Evolutionary conservation across 2,329 filamentous ascomycete species (phyloP).

Genomic region (Calonectria leucothoes): DNA sequence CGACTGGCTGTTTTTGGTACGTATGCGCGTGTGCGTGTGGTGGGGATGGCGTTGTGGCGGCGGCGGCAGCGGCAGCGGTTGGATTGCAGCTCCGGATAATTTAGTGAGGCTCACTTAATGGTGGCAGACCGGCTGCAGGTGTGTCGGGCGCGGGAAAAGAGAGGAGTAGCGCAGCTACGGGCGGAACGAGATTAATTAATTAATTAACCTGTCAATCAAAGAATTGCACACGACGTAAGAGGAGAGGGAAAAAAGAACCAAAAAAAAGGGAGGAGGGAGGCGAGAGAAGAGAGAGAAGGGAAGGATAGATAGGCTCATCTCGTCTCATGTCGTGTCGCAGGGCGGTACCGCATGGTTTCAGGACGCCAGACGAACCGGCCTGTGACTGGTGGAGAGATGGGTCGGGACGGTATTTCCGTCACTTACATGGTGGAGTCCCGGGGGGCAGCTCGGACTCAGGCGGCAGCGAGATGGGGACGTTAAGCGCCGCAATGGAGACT

Average conservation of each 20-base stretch:
- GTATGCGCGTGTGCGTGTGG: neutral
- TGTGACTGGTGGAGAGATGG: constrained; percentile 31
- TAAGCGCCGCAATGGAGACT: constrained; percentile 8
- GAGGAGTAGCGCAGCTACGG: constrained; percentile 6
- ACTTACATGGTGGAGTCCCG: neutral
- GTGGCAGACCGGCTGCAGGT: constrained; percentile 21
- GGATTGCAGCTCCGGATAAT: neutral
- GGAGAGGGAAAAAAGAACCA: neutral
- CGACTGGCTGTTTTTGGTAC: neutral
- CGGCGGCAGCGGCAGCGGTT: neutral
- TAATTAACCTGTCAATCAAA: constrained; percentile 7
- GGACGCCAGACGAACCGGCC: constrained; percentile 30
- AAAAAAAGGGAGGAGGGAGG: neutral
- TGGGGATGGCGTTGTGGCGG: neutral
- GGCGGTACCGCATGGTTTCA: constrained; percentile 42
- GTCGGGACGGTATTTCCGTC: constrained; percentile 1
- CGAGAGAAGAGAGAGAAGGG: constrained; percentile 14
- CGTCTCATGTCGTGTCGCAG: constrained; percentile 31
- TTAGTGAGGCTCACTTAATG: neutral
- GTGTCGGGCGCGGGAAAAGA: constrained; percentile 5
- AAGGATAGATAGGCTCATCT: neutral
- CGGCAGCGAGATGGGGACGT: neutral
- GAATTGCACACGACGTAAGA: neutral
- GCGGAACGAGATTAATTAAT: constrained; percentile 23
- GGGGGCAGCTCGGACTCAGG: neutral